These are phyloP conservation scores for Cutaneotrichosporon arboriforme DNA, from an alignment of 1,284 basidiomycete species.

Conservation along the genomic window DNA sequence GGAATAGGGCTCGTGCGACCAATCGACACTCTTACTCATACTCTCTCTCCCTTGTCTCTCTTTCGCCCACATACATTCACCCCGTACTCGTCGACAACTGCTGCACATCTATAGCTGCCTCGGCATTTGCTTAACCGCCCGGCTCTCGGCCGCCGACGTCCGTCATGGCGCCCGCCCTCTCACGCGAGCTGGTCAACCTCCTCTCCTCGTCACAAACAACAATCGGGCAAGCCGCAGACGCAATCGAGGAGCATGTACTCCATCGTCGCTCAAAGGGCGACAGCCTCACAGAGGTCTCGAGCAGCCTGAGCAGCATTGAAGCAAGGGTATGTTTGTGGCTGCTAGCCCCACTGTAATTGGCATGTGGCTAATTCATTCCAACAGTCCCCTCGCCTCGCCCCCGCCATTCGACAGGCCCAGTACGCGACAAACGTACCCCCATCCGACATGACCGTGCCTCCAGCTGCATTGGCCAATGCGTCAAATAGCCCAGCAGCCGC, in stretches of 20 bases:
- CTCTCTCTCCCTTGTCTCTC: no score
- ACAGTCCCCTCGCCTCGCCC: conserved; percentile 27
- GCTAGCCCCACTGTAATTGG: neutral
- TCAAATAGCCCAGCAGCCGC: conserved; percentile 35
- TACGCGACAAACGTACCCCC: conserved; percentile 44
- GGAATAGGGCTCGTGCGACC: no score
- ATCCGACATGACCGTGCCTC: conserved; percentile 39
- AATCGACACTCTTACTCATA: no score
- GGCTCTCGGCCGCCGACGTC: no score
- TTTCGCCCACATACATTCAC: no score
- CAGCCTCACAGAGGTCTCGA: conserved; percentile 38
- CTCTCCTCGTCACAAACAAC: conserved; percentile 9
- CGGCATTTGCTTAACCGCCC: no score
- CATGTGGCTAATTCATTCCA: neutral
- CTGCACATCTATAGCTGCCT: no score
- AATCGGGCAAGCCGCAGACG: conserved; percentile 22
- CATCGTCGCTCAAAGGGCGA: conserved; percentile 38
- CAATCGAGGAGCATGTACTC: conserved; percentile 43
- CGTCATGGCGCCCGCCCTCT: conserved; percentile 8
- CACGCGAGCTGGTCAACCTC: conserved; percentile 8
- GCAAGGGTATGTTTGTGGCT: conserved; percentile 25
- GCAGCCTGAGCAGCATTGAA: conserved; percentile 36
- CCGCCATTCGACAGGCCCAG: conserved; percentile 39
- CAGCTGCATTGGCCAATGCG: conserved; percentile 13
- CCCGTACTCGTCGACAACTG: no score